Percentiles rank a stretch among this genome's conserved stretches.
Evolutionary conservation across 2,329 filamentous ascomycete genomes (phyloP).

Genomic region (Fusarium sp.): DNA sequence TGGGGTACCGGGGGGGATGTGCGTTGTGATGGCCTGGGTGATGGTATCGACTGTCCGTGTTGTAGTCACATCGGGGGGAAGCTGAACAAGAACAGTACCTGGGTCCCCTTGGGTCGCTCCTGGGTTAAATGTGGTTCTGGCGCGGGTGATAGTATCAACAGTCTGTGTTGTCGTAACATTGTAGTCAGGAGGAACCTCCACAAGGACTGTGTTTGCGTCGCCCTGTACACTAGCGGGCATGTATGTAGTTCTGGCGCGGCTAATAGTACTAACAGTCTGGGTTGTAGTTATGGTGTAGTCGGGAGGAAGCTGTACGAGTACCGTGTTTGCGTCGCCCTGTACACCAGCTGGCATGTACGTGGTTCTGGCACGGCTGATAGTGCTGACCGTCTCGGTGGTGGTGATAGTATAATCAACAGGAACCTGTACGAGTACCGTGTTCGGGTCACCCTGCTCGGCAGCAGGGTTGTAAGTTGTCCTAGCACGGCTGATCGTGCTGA

Average conservation of each 20-base stretch:
- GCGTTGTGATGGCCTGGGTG: neutral
- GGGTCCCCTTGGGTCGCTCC: constrained; percentile 8
- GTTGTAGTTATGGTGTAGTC: neutral
- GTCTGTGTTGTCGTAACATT: neutral
- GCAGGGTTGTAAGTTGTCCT: constrained; percentile 12
- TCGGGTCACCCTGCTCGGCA: constrained; percentile 9
- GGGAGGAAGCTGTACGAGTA: constrained; percentile 9
- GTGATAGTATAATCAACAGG: constrained; percentile 12
- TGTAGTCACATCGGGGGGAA: neutral
- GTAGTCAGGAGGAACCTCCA: neutral
- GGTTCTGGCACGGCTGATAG: constrained; percentile 2
- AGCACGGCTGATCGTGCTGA: neutral
- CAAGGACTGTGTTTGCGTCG: constrained; percentile 1
- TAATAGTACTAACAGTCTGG: neutral
- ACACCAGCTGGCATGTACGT: neutral
- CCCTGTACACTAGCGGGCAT: neutral
- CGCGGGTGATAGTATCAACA: neutral
- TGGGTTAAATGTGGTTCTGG: neutral
- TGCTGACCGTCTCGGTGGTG: neutral
- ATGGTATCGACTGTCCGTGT: constrained; percentile 1
- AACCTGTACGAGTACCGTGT: constrained; percentile 3
- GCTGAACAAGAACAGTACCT: constrained; percentile 10
- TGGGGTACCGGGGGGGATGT: neutral
- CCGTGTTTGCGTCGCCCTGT: constrained; percentile 19
- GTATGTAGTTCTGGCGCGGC: no score